phyloP scores from a whole-genome alignment of 257 asterid genomes.

The Nicotiana tabacum region DNA sequence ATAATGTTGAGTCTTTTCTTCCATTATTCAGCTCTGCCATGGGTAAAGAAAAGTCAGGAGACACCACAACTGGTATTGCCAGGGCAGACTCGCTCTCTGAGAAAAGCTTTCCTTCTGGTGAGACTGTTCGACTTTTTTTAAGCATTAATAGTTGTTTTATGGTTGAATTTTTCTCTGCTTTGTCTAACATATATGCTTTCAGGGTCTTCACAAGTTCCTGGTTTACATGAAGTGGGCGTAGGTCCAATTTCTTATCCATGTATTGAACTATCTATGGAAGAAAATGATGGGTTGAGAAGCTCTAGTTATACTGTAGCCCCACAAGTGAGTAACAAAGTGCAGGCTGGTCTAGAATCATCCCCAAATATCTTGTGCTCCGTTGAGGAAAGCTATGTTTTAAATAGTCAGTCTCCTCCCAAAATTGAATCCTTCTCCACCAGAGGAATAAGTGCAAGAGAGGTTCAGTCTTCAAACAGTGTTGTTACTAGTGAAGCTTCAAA shows the following conservation, averaged over 20 bases:
- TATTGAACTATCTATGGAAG: slow-evolving; percentile 18
- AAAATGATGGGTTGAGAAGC: slow-evolving; percentile 27
- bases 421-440: slow-evolving; percentile 18
- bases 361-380: slow-evolving; percentile 19
- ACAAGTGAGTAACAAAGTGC: slow-evolving; percentile 12
- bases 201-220: slow-evolving; percentile 21
- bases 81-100: slow-evolving; percentile 11
- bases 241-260: slow-evolving; percentile 21
- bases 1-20: slow-evolving; percentile 9
- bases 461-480: slow-evolving; percentile 21
- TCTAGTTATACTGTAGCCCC: slow-evolving; percentile 20
- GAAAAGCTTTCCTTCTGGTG: slow-evolving; percentile 25
- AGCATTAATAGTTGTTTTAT: background rate
- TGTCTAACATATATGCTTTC: background rate
- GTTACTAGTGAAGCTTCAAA: slow-evolving; percentile 34
- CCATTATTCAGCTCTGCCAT: slow-evolving; percentile 17
- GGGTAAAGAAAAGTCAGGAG: slow-evolving; percentile 27
- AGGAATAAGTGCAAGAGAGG: slow-evolving; percentile 18
- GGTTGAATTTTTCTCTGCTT: background rate
- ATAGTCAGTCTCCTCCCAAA: slow-evolving; percentile 28
- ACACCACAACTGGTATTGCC: slow-evolving; percentile 16
- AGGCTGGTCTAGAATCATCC: slow-evolving; percentile 26
- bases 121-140: background rate
- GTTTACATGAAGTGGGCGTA: slow-evolving; percentile 14
- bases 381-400: slow-evolving; percentile 30